These are phyloP conservation scores for Kodamaea derodonti DNA, from an alignment of 1,139 yeast genomes.

Conservation along the genomic window DNA sequence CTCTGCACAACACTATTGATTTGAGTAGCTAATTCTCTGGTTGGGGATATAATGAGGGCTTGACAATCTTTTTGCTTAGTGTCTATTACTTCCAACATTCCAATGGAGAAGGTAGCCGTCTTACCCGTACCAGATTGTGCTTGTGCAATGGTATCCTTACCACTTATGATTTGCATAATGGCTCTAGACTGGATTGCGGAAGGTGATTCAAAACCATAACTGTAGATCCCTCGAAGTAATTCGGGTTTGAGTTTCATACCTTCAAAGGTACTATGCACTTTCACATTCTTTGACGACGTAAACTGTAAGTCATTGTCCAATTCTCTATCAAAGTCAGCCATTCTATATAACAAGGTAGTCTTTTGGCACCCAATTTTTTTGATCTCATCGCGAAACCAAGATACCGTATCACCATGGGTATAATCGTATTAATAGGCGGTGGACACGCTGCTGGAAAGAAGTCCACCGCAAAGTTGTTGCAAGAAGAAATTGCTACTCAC, in stretches of 20 bases:
- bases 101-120: constrained; percentile 93
- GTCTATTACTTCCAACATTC: constrained; percentile 81
- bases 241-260: constrained; percentile 73
- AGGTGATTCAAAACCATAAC: constrained; percentile 91
- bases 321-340: constrained; percentile 18
- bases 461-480: constrained; percentile 32
- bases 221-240: constrained; percentile 70
- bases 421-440: constrained; percentile 62
- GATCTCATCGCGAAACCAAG: constrained; percentile 1
- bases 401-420: constrained; percentile 16
- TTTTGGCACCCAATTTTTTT: background rate
- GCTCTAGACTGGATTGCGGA: constrained; percentile 96
- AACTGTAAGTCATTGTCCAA: constrained; percentile 57
- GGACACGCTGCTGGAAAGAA: constrained; percentile 72
- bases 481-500: constrained; percentile 21
- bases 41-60: constrained; percentile 89
- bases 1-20: constrained; percentile 82
- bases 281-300: constrained; percentile 54
- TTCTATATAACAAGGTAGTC: background rate
- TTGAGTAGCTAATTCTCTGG: constrained; percentile 90
- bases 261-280: constrained; percentile 67
- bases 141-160: constrained; percentile 92
- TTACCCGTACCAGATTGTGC: constrained; percentile 99
- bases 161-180: constrained; percentile 84
- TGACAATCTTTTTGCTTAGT: constrained; percentile 64